phyloP scores from a whole-genome alignment of 108 stramenopile genomes.

The Skeletonema marinoi region DNA sequence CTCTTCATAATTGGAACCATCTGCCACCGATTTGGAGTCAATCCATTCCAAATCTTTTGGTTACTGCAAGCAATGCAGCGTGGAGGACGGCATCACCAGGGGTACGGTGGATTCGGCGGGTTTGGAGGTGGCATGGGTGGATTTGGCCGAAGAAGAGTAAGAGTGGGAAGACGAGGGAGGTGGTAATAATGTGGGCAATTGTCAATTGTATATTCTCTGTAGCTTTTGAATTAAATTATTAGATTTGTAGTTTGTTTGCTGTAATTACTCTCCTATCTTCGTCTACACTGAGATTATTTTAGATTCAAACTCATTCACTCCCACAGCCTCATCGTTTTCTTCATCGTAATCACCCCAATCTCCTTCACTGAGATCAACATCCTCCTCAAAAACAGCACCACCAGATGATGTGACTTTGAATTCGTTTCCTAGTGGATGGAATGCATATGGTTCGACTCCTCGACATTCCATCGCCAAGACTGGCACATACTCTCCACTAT shows the following conservation, averaged over 20 bases:
- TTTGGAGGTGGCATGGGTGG: slow-evolving; percentile 33
- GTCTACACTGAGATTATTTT: slow-evolving; percentile 55
- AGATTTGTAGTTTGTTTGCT: neutral
- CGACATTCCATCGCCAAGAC: slow-evolving; percentile 75
- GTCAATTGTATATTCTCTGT: neutral
- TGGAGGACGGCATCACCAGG: slow-evolving; percentile 20
- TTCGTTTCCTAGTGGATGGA: slow-evolving; percentile 83
- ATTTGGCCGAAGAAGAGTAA: slow-evolving; percentile 32
- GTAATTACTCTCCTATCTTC: neutral
- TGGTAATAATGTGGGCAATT: neutral
- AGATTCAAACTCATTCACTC: slow-evolving; percentile 66
- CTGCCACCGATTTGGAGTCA: slow-evolving; percentile 69
- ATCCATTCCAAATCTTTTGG: slow-evolving; percentile 65
- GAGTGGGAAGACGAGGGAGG: slow-evolving; percentile 30
- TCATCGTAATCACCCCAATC: slow-evolving; percentile 93
- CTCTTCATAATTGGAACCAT: slow-evolving; percentile 39
- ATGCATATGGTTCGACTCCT: slow-evolving; percentile 84
- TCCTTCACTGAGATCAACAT: slow-evolving; percentile 81
- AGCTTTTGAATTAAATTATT: neutral
- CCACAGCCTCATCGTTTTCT: slow-evolving; percentile 75
- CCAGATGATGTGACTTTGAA: slow-evolving; percentile 74
- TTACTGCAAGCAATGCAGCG: slow-evolving; percentile 62
- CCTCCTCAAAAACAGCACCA: slow-evolving; percentile 71
- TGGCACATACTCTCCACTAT: slow-evolving; percentile 76
- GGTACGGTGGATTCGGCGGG: slow-evolving; percentile 42